phyloP scores from a whole-genome alignment of 1,139 yeast genomes.

The Kluyveromyces marxianus region DNA sequence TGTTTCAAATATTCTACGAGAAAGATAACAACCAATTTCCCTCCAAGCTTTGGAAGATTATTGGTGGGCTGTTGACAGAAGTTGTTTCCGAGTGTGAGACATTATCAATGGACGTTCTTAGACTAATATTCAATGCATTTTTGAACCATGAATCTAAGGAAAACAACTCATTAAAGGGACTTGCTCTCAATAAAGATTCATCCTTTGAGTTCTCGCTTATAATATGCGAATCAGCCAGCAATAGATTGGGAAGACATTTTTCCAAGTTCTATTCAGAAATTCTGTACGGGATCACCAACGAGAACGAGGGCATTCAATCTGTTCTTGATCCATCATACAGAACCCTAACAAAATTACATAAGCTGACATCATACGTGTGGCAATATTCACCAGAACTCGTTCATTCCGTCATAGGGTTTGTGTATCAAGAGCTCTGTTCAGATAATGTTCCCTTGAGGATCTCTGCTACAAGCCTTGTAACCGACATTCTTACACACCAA shows the following conservation, averaged over 20 bases:
- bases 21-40: conserved; percentile 33
- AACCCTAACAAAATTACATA: conserved; percentile 53
- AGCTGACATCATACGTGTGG: conserved; percentile 65
- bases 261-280: conserved; percentile 79
- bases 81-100: conserved; percentile 67
- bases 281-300: conserved; percentile 42
- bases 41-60: conserved; percentile 46
- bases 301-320: conserved; percentile 20
- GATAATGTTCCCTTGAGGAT: conserved; percentile 57
- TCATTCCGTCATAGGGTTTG: conserved; percentile 66
- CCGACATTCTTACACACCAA: conserved; percentile 49
- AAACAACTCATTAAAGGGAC: conserved; percentile 27
- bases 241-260: conserved; percentile 67
- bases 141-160: conserved; percentile 27
- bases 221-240: conserved; percentile 65
- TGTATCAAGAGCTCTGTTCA: conserved; percentile 74
- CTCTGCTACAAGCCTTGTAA: conserved; percentile 68
- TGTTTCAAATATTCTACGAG: conserved; percentile 61
- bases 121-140: conserved; percentile 46
- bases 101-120: conserved; percentile 58
- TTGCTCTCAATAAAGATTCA: conserved; percentile 36
- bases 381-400: conserved; percentile 66
- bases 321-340: conserved; percentile 32
- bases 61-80: conserved; percentile 66
- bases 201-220: conserved; percentile 62